These are phyloP conservation scores for Chaetomiaceae sp. DNA, from an alignment of 2,329 filamentous ascomycete species.

Conservation along the genomic window DNA sequence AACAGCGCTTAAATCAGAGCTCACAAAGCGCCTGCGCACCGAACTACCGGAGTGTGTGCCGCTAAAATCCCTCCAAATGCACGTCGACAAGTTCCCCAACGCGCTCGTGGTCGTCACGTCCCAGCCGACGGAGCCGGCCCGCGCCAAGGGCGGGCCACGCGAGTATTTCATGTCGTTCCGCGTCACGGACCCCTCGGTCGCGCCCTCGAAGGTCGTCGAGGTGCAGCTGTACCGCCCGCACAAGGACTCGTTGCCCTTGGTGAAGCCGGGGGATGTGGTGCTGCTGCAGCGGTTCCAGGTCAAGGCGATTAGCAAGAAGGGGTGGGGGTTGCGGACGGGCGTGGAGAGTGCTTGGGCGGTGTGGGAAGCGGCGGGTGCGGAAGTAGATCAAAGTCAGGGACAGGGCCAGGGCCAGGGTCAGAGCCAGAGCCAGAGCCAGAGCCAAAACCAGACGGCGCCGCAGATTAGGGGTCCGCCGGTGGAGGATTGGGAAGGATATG, in stretches of 20 bases:
- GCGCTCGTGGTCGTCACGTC: constrained; percentile 52
- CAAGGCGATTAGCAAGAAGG: constrained; percentile 48
- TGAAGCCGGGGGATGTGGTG: constrained; percentile 54
- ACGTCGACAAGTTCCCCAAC: constrained; percentile 45
- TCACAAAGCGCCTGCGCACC: constrained; percentile 44
- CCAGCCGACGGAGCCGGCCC: constrained; percentile 46
- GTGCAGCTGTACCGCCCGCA: constrained; percentile 58
- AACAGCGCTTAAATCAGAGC: constrained; percentile 40
- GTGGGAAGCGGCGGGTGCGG: constrained; percentile 30
- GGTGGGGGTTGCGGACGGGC: constrained; percentile 52
- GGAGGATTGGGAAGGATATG: constrained; percentile 50
- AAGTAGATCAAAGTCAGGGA: too few species aligned
- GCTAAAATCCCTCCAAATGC: constrained; percentile 49
- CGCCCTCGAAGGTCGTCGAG: constrained; percentile 47
- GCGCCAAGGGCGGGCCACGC: constrained; percentile 54
- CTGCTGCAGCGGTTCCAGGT: constrained; percentile 55
- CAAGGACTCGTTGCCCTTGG: constrained; percentile 50
- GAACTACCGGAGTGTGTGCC: constrained; percentile 50
- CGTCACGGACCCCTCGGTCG: constrained; percentile 52
- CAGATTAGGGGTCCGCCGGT: constrained; percentile 59
- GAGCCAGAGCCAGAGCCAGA: too few species aligned
- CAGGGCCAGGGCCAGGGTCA: too few species aligned
- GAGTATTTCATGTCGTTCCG: constrained; percentile 58
- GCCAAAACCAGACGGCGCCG: constrained; percentile 36
- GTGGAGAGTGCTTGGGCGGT: constrained; percentile 59